Evolutionary conservation across 2,329 filamentous ascomycete species (phyloP).

Genomic region (Periconia macrospinosa): DNA sequence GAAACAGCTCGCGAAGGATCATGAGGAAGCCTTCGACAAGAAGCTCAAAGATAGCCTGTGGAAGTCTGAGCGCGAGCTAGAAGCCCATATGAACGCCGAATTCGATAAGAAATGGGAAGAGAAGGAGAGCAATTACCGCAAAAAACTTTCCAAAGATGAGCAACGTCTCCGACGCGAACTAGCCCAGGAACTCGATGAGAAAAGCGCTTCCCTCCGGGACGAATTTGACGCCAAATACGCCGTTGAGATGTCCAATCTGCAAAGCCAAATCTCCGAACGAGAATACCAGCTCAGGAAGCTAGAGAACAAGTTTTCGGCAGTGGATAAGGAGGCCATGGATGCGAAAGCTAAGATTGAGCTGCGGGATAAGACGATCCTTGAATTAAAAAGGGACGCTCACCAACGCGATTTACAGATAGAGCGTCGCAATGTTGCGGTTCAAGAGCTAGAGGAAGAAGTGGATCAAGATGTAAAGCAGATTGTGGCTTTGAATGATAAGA

Average conservation of each 20-base stretch:
- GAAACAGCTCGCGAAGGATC: background rate
- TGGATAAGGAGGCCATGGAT: too few species aligned
- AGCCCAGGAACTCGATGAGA: background rate
- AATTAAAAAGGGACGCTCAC: background rate
- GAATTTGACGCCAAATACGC: background rate
- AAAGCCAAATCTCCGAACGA: background rate
- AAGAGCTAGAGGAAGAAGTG: background rate
- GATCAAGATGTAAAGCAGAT: background rate
- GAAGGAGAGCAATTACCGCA: too few species aligned
- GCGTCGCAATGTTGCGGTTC: too few species aligned
- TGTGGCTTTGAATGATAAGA: background rate
- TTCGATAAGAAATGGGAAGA: background rate
- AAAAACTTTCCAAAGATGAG: too few species aligned
- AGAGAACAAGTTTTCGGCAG: slow-evolving; percentile 59
- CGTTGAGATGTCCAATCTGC: background rate
- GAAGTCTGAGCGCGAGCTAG: background rate
- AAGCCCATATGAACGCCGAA: background rate
- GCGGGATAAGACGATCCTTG: background rate
- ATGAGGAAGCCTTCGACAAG: background rate
- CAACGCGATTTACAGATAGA: background rate
- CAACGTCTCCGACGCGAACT: background rate
- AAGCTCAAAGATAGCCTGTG: background rate
- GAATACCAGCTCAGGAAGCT: slow-evolving; percentile 51
- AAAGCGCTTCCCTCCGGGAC: background rate
- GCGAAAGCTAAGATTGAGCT: background rate